Evolutionary conservation across 768 basidiomycete genomes (phyloP).

Genomic region (Cyathus striatus): DNA sequence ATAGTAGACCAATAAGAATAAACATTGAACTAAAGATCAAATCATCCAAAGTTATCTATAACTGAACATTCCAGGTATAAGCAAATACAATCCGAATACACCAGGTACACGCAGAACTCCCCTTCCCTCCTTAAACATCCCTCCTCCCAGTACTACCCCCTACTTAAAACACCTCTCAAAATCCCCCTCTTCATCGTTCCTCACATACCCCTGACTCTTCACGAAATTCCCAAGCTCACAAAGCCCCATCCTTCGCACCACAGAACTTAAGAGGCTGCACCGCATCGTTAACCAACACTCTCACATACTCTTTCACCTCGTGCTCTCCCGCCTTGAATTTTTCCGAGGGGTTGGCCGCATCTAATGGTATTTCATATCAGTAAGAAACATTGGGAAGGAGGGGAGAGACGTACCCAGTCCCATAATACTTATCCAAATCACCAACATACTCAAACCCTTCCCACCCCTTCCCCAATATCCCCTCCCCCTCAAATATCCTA

Average conservation of each 20-base stretch:
- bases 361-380: conserved; percentile 24
- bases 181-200: conserved; percentile 64
- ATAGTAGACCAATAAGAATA: too few relatives aligned
- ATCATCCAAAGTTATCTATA: too few relatives aligned
- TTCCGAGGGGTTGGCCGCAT: conserved; percentile 65
- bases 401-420: conserved; percentile 50
- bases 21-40: too few relatives aligned
- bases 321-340: conserved; percentile 71
- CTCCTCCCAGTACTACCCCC: neutral
- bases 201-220: conserved; percentile 64
- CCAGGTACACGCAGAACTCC: too few relatives aligned
- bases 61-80: too few relatives aligned
- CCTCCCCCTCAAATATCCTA: conserved; percentile 53
- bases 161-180: conserved; percentile 55
- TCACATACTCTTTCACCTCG: conserved; percentile 41
- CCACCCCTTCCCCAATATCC: too few relatives aligned
- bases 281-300: conserved; percentile 78
- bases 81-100: too few relatives aligned
- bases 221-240: conserved; percentile 67
- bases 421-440: conserved; percentile 78
- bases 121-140: too few relatives aligned
- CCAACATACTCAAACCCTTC: conserved; percentile 65
- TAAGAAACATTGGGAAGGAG: neutral
- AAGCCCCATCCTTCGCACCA: conserved; percentile 46
- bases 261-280: conserved; percentile 62